Conservation (phyloP, 1,139 yeast genomes). For the Yamadazyma triangularis region DNA sequence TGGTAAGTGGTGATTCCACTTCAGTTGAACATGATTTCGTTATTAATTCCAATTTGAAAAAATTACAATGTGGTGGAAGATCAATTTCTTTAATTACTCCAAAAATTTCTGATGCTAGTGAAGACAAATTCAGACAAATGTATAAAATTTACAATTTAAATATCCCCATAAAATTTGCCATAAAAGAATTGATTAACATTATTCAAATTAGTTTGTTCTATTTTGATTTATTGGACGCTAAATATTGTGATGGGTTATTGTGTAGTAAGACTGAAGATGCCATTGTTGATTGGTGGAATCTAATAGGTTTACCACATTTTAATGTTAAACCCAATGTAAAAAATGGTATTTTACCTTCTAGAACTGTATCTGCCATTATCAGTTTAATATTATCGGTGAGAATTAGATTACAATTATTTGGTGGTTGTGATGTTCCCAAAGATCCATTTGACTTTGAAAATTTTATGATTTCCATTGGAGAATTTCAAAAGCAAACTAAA, state of each 20-base stretch:
- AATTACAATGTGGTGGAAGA: slow-evolving; percentile 81
- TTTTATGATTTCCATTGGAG: slow-evolving; percentile 56
- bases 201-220: slow-evolving; percentile 76
- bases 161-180: slow-evolving; percentile 62
- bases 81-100: slow-evolving; percentile 62
- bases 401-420: slow-evolving; percentile 59
- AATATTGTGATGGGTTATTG: slow-evolving; percentile 75
- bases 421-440: slow-evolving; percentile 76
- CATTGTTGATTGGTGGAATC: slow-evolving; percentile 75
- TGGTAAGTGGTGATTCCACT: slow-evolving; percentile 59
- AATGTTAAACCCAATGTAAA: slow-evolving; percentile 40
- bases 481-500: slow-evolving; percentile 57
- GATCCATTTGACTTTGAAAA: slow-evolving; percentile 80
- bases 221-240: slow-evolving; percentile 66
- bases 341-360: slow-evolving; percentile 56
- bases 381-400: slow-evolving; percentile 68
- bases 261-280: slow-evolving; percentile 77
- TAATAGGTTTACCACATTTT: slow-evolving; percentile 63
- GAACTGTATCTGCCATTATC: slow-evolving; percentile 57
- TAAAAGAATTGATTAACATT: slow-evolving; percentile 66
- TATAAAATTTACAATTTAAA: slow-evolving; percentile 49
- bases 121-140: slow-evolving; percentile 76
- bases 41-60: slow-evolving; percentile 71
- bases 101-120: slow-evolving; percentile 70
- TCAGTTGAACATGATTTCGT: slow-evolving; percentile 54